Evolutionary conservation across 371 early-diverging fungal genomes (phyloP), one percentile per base, ranked within the genome.

Genomic region (Syncephalastrum sp.): DNA sequence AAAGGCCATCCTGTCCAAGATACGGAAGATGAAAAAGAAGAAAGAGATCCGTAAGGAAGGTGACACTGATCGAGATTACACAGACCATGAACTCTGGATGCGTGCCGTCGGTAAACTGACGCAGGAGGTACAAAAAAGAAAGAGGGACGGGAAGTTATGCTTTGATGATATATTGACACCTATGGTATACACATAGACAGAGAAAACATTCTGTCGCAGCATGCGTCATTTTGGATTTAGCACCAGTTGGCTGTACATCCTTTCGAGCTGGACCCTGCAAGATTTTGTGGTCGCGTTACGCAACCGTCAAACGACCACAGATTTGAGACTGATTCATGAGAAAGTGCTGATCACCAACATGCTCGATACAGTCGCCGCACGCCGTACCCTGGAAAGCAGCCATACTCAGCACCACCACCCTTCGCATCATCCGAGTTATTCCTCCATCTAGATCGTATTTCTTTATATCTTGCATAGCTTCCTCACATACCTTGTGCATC

Each of bases 301-400:
- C 27, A 52, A 59, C 17, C 55, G 51, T 23, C 46, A 54, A 33
- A 24, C 52, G 10, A 44, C 51, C 15, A 47, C 38, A 8, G 38
- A 43, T 23, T 24, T 56, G 25, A 61, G 50, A n/a, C 38, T 70
- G 1, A 70, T 70, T 16, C 70, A 70, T 56, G 70, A 70, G 52
- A 70, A 70, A 29, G 42, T 70, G 14, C 44, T 70, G 24, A 68
- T 70, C 21, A 61, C 64, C 4, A 67, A 64, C 27, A 33, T 70
- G 23, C 19, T 70, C 14, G 62, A 68, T 50, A 50, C 65, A 1
- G 49, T 68, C 4, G 52, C 62, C 17, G 50, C 57, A 47, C 54
- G 42, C 12, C 54, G 54, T 10, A 33, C 38, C 12, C 38, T 33
- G 7, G 38, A 33, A 33, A 12, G 8, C 10, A 10, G 38, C 10